A percentile compares a stretch with the other conserved stretches of the same genome.
phyloP scores from a whole-genome alignment of 805 yeast species.

The Monosporozyma unispora region DNA sequence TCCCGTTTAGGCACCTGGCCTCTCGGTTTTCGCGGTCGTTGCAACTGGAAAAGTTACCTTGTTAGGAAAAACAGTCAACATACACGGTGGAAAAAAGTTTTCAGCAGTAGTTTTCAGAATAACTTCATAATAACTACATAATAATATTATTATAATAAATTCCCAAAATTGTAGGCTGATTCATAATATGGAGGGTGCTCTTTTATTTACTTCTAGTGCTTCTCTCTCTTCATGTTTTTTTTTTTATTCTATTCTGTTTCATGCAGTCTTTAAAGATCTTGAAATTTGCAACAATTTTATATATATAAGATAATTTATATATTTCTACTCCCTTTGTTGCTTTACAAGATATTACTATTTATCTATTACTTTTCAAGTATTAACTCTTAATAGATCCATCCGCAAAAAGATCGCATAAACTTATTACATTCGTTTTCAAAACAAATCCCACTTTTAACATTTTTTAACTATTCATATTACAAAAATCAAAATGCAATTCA shows the following conservation, averaged over 20 bases:
- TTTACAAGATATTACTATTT: neutral
- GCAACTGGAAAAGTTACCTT: no score
- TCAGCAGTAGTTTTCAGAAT: no score
- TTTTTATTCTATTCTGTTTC: neutral
- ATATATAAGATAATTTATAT: neutral
- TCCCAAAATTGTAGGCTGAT: no score
- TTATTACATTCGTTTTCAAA: slow-evolving; percentile 3
- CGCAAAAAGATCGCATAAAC: slow-evolving; percentile 1
- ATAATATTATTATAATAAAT: no score
- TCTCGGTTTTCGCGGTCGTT: no score
- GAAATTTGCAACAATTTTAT: neutral
- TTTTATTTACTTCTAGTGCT: no score
- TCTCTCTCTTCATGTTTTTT: neutral
- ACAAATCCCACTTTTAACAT: neutral
- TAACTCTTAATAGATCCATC: neutral
- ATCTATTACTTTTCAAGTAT: neutral
- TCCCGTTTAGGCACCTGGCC: no score
- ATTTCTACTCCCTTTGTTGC: neutral
- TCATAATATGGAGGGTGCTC: no score
- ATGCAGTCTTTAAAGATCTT: neutral
- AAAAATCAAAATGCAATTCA: slow-evolving; percentile 20
- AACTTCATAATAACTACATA: no score
- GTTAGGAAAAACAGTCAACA: no score
- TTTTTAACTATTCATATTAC: neutral
- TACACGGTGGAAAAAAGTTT: no score